Evolutionary conservation across 2,329 filamentous ascomycete species (phyloP), one percentile per base, ranked within the genome.

Genomic region (Fusarium sp.): DNA sequence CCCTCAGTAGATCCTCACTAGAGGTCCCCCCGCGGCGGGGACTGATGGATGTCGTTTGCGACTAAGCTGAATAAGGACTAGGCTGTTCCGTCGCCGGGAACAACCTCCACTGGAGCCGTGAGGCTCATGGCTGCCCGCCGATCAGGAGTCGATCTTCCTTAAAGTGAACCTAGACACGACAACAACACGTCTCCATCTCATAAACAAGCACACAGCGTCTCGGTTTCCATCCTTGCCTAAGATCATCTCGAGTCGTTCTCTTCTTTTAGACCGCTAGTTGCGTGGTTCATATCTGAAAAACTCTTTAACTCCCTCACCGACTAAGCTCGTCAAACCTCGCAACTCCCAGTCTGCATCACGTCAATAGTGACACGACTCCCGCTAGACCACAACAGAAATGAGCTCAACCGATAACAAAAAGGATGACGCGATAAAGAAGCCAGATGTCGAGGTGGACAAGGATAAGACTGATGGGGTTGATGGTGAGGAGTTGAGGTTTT

Each of bases 401-500:
- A 69, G 40, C 34, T 52, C 70, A 20, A 27, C 20, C 13, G 65
- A 67, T 11, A 62, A 42, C 2, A 59, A 18, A 29, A 67, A 65
- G 27, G 58, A 62, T 34, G 54, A 59, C 5, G 45, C 38, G 20
- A 45, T 34, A 9, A 66, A 62, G 29, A 42, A 59, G 6, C 18
- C 42, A 5, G 61, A 56, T 2, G 6, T 18, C 9, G 61, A 59
- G 3, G 60, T 50, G 13, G 52, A 20, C 3, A 62, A 70, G 27
- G 57, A 66, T 2, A 56, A 54, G 3, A n/a, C 56, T 13, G 56
- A 69, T 0, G 45, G 64, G 8, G 18, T 47, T 14, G 75, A 75
- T 29, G 78, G 76, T 40, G 79, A 81, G n/a, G 76, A 77, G 62
- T 58, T 79, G 27, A 71, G 81, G 79, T 89, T 90, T 74, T 80